Conservation (phyloP, 495 filamentous ascomycete genomes). For the Corynascus novoguineensis region DNA sequence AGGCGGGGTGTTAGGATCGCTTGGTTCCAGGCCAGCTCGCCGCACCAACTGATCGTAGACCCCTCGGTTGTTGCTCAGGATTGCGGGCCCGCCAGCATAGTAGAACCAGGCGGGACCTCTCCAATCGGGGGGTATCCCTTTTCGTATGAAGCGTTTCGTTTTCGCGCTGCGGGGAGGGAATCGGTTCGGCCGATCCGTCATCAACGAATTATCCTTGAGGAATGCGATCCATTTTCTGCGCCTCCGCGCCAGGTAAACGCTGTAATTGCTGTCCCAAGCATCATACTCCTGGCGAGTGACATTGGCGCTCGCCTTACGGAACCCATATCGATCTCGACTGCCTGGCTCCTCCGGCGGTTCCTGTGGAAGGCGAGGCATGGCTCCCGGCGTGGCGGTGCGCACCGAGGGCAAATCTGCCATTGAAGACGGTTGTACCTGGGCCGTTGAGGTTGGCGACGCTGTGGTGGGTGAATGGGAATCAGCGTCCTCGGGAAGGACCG, state of each 20-base stretch:
- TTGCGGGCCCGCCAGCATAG: slow-evolving; percentile 84
- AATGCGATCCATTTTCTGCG: slow-evolving; percentile 75
- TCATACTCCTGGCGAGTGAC: slow-evolving; percentile 74
- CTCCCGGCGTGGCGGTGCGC: slow-evolving; percentile 16
- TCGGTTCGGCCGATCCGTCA: slow-evolving; percentile 60
- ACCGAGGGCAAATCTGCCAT: slow-evolving; percentile 1
- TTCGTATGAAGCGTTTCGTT: slow-evolving; percentile 82
- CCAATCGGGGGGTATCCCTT: slow-evolving; percentile 93
- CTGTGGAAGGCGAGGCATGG: slow-evolving; percentile 19
- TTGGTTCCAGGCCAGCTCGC: slow-evolving; percentile 30
- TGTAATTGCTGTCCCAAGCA: slow-evolving; percentile 69
- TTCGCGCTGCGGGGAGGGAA: slow-evolving; percentile 79
- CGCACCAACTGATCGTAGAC: slow-evolving; percentile 66
- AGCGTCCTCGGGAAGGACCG: background rate
- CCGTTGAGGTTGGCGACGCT: background rate
- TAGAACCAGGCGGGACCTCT: slow-evolving; percentile 94
- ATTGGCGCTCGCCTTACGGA: slow-evolving; percentile 80
- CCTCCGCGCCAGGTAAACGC: slow-evolving; percentile 60
- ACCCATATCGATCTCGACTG: slow-evolving; percentile 79
- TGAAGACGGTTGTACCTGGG: background rate
- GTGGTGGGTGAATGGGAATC: background rate
- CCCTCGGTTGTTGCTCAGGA: slow-evolving; percentile 64
- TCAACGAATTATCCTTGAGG: slow-evolving; percentile 69
- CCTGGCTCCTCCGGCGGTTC: slow-evolving; percentile 31
- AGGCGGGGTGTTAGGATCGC: slow-evolving; percentile 16